These are phyloP conservation scores for Globisporangium echinulatum DNA, from an alignment of 352 stramenopile species.

Conservation along the genomic window DNA sequence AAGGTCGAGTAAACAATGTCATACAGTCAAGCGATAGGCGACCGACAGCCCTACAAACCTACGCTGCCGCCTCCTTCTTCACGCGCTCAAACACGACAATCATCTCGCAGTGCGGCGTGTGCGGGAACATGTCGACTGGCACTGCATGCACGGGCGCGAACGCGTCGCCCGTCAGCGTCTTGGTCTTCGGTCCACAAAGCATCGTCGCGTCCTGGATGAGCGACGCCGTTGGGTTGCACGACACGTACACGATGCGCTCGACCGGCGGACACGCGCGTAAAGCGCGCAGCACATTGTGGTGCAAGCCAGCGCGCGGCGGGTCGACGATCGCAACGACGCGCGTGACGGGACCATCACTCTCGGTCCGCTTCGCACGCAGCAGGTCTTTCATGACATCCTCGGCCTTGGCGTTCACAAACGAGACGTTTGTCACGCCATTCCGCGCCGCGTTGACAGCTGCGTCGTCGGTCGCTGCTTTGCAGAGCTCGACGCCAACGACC, in stretches of 20 bases:
- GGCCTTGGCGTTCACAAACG: constrained; percentile 89
- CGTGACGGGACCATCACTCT: constrained; percentile 48
- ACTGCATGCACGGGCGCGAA: constrained; percentile 91
- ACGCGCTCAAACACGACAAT: constrained; percentile 96
- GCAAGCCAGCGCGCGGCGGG: constrained; percentile 93
- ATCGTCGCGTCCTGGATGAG: constrained; percentile 85
- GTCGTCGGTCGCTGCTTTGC: constrained; percentile 87
- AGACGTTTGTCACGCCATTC: constrained; percentile 84
- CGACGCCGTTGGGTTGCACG: constrained; percentile 96
- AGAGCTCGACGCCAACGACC: constrained; percentile 87
- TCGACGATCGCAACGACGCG: constrained; percentile 95
- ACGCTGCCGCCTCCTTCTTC: not conserved
- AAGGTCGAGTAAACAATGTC: constrained; percentile 5
- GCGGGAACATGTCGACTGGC: constrained; percentile 98
- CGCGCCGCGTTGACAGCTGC: constrained; percentile 78
- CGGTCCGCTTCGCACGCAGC: constrained; percentile 49
- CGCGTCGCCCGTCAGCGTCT: constrained; percentile 85
- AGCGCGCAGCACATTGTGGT: constrained; percentile 87
- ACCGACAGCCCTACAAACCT: not conserved
- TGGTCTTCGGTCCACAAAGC: constrained; percentile 92
- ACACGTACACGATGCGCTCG: constrained; percentile 95
- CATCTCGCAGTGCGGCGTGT: constrained; percentile 98
- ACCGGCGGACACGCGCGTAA: constrained; percentile 79
- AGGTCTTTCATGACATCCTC: constrained; percentile 89
- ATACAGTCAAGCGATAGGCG: constrained; percentile 13